Evolutionary conservation across 805 yeast species (phyloP).

Genomic region (Maudiozyma bulderi): DNA sequence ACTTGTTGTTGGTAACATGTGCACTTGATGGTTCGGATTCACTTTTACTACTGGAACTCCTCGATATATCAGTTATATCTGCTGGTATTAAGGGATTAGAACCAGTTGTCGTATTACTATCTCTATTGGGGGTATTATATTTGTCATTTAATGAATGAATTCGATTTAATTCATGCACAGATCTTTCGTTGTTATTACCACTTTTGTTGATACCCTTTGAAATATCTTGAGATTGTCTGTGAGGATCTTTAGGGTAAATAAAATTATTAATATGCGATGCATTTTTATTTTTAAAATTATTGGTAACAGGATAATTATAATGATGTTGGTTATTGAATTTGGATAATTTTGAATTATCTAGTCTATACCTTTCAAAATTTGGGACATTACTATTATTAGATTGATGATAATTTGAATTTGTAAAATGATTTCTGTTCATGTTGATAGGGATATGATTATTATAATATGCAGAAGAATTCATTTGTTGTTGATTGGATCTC

Average conservation of each 20-base stretch:
- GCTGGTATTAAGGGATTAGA: not conserved
- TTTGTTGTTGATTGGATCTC: too few relatives aligned
- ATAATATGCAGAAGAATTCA: too few relatives aligned
- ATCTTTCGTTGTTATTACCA: not conserved
- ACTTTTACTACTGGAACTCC: not conserved
- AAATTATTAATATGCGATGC: not conserved
- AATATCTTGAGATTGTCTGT: not conserved
- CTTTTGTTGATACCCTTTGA: not conserved
- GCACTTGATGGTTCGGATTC: not conserved
- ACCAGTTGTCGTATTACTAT: not conserved
- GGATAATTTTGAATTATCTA: slow-evolving; percentile 1
- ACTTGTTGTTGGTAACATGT: not conserved
- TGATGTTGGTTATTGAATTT: not conserved
- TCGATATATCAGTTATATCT: not conserved
- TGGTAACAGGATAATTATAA: not conserved
- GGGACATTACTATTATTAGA: not conserved
- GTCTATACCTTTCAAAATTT: slow-evolving; percentile 4
- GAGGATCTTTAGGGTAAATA: not conserved
- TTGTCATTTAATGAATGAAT: not conserved
- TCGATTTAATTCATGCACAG: not conserved
- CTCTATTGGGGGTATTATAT: not conserved
- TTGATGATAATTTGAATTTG: not conserved
- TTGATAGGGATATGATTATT: not conserved
- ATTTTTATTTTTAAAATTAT: not conserved
- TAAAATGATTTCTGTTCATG: not conserved